phyloP scores from a whole-genome alignment of 768 basidiomycete species.

The Suillus decipiens region DNA sequence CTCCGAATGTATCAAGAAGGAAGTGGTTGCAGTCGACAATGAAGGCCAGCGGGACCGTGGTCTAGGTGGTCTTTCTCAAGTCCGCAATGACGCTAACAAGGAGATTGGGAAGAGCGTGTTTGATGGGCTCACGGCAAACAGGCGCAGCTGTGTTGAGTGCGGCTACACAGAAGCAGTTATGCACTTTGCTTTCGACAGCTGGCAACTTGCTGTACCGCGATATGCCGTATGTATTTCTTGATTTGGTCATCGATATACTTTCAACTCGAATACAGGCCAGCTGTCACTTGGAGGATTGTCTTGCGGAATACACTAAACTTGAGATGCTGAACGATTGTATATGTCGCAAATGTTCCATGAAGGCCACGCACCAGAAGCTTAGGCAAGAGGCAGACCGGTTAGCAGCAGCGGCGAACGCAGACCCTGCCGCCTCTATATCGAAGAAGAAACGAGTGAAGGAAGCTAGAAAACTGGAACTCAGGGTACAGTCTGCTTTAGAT shows the following conservation, averaged over 20 bases:
- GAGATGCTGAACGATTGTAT: constrained; percentile 91
- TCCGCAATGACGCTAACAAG: constrained; percentile 23
- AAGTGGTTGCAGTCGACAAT: constrained; percentile 69
- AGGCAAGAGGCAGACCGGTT: constrained; percentile 62
- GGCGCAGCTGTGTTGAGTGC: constrained; percentile 84
- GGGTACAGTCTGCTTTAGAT: constrained; percentile 63
- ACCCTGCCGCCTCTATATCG: constrained; percentile 56
- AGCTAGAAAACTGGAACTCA: constrained; percentile 60
- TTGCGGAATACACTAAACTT: constrained; percentile 85
- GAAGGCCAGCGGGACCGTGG: constrained; percentile 75
- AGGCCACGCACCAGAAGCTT: constrained; percentile 71
- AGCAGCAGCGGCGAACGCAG: constrained; percentile 34
- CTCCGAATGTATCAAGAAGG: constrained; percentile 86
- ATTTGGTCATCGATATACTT: constrained; percentile 11
- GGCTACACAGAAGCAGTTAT: constrained; percentile 94
- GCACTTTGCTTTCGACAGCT: constrained; percentile 87
- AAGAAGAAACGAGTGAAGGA: constrained; percentile 79
- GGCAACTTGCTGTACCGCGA: constrained; percentile 76
- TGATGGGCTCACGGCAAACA: constrained; percentile 88
- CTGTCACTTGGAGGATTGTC: constrained; percentile 78
- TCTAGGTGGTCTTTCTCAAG: constrained; percentile 53
- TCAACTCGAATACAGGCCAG: constrained; percentile 43
- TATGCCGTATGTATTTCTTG: constrained; percentile 48
- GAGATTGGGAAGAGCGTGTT: constrained; percentile 72
- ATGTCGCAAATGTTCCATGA: constrained; percentile 88